These are phyloP conservation scores for Suhomyces kunorum DNA, from an alignment of 1,139 yeast species.

Conservation along the genomic window DNA sequence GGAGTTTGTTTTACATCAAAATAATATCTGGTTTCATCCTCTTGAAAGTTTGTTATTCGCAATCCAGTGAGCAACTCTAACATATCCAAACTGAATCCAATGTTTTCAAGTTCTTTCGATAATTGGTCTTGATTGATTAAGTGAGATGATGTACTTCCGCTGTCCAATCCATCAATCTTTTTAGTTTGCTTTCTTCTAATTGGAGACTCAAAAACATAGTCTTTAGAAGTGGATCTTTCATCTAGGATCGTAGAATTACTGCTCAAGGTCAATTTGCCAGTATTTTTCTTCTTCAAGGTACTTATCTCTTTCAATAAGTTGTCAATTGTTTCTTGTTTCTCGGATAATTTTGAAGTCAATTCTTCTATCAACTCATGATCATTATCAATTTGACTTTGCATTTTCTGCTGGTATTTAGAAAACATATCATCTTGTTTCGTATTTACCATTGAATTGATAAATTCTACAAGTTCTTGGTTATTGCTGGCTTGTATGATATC, in stretches of 20 bases:
- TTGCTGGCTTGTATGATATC: constrained; percentile 34
- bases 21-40: constrained; percentile 41
- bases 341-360: constrained; percentile 28
- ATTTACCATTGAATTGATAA: constrained; percentile 36
- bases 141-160: constrained; percentile 14
- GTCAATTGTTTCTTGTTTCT: constrained; percentile 32
- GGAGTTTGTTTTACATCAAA: constrained; percentile 55
- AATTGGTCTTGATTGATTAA: constrained; percentile 35
- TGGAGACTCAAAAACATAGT: constrained; percentile 34
- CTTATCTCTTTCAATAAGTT: constrained; percentile 19
- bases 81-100: constrained; percentile 55
- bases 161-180: constrained; percentile 16
- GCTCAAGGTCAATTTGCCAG: constrained; percentile 3
- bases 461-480: constrained; percentile 30
- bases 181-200: constrained; percentile 31
- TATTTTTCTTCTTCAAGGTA: constrained; percentile 9
- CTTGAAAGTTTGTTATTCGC: constrained; percentile 50
- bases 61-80: constrained; percentile 59
- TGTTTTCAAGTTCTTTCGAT: constrained; percentile 46
- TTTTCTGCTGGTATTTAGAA: constrained; percentile 30
- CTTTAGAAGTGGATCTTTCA: constrained; percentile 7
- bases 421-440: constrained; percentile 41
- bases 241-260: constrained; percentile 11
- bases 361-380: constrained; percentile 32
- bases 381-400: constrained; percentile 29